Percentiles rank a stretch among this genome's conserved stretches.
phyloP scores from a whole-genome alignment of 192 early-diverging fungal genomes.

The Coemansia aciculifera region DNA sequence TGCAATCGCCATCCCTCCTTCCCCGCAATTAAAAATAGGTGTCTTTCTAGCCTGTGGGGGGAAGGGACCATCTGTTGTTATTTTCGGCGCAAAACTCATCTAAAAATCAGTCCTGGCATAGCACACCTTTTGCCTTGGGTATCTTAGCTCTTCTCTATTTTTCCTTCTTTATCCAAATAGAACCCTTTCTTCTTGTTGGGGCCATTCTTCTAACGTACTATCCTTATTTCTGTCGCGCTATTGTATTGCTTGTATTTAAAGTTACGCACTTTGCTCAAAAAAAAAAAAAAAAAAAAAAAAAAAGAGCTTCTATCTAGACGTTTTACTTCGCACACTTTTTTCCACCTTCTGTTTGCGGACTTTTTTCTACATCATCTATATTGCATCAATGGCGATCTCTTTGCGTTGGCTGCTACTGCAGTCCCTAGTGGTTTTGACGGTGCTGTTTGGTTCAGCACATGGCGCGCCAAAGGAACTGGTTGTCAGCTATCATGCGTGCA shows the following conservation, averaged over 20 bases:
- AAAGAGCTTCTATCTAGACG: slow-evolving; percentile 12
- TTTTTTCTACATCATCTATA: neutral
- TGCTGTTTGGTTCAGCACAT: slow-evolving; percentile 10
- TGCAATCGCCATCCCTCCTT: neutral
- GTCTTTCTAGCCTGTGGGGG: neutral
- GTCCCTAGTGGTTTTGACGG: neutral
- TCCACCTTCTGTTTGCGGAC: neutral
- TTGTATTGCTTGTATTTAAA: neutral
- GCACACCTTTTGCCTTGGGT: neutral
- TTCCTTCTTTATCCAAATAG: neutral
- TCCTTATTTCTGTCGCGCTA: neutral
- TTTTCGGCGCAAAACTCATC: neutral
- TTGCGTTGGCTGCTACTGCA: neutral
- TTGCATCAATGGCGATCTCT: neutral
- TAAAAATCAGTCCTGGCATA: neutral
- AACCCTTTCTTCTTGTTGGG: neutral
- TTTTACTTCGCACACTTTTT: neutral
- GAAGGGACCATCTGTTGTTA: neutral
- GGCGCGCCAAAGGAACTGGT: slow-evolving; percentile 35
- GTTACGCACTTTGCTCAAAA: neutral
- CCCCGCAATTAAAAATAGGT: neutral
- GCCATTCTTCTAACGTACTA: neutral
- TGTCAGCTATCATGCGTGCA: slow-evolving; percentile 44
- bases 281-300: too few species aligned
- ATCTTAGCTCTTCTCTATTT: neutral